Evolutionary conservation across 257 asterid species (phyloP).

Genomic region (Solanum etuberosum): DNA sequence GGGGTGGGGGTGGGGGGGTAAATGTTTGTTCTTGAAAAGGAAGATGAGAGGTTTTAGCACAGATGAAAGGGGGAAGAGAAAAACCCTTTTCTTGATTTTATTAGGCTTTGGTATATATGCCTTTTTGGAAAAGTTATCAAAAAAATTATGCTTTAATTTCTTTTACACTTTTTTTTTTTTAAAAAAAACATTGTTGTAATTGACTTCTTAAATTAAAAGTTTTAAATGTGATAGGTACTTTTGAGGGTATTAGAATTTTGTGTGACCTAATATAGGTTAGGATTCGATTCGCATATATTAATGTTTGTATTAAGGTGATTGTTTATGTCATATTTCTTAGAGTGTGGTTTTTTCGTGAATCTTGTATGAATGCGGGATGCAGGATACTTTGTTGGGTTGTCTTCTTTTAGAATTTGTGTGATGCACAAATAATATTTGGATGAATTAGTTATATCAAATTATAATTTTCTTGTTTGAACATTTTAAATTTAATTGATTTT

Average conservation of each 20-base stretch:
- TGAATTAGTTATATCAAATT: background rate
- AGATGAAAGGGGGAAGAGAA: background rate
- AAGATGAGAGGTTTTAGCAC: background rate
- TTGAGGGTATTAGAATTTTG: background rate
- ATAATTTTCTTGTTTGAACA: background rate
- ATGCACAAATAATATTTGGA: background rate
- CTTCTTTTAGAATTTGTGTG: background rate
- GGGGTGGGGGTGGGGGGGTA: background rate
- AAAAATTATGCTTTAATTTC: background rate
- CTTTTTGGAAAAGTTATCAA: background rate
- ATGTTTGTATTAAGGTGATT: too few species aligned
- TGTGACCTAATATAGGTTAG: background rate
- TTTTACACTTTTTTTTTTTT: background rate
- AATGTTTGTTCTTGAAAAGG: background rate
- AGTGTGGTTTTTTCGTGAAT: background rate
- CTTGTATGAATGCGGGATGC: background rate
- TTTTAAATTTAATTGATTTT: background rate
- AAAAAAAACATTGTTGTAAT: background rate
- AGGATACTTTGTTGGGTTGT: accelerated
- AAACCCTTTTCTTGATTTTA: background rate
- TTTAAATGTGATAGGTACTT: background rate
- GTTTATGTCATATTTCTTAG: background rate
- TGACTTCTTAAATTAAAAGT: background rate
- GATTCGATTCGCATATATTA: background rate
- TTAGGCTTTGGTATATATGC: background rate